Conservation (phyloP, 2,329 filamentous ascomycete genomes). For the Ambrosiella beaveri region DNA sequence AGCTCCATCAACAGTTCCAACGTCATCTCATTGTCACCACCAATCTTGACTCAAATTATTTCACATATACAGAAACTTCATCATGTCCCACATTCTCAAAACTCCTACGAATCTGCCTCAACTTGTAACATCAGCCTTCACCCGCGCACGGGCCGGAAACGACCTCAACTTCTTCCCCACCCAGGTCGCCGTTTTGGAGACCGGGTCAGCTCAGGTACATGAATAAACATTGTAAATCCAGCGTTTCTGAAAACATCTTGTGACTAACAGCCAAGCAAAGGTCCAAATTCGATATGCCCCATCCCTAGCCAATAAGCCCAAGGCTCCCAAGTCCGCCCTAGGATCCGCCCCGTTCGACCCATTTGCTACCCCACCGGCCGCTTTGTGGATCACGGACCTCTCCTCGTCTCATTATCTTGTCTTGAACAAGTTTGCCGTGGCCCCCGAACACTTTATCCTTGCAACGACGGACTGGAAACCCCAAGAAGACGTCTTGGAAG, state of each 20-base stretch:
- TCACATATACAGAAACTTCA: neutral
- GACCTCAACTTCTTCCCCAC: conserved; percentile 38
- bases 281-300: conserved; percentile 60
- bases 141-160: conserved; percentile 28
- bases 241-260: neutral
- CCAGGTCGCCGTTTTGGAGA: conserved; percentile 30
- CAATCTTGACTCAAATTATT: no score
- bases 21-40: no score
- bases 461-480: conserved; percentile 44
- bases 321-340: conserved; percentile 20
- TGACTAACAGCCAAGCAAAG: conserved; percentile 21
- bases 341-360: conserved; percentile 33
- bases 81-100: neutral
- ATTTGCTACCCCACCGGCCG: conserved; percentile 38
- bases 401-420: conserved; percentile 43
- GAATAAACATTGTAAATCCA: no score
- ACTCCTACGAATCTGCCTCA: conserved; percentile 27
- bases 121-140: conserved; percentile 33
- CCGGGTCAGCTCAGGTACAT: conserved; percentile 26
- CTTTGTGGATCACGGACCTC: conserved; percentile 36
- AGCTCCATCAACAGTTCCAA: neutral
- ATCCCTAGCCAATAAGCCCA: conserved; percentile 49
- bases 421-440: conserved; percentile 59
- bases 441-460: conserved; percentile 55
- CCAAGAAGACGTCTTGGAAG: conserved; percentile 48